phyloP scores from a whole-genome alignment of 148 eudicot genomes.

The Fagopyrum homotropicum region DNA sequence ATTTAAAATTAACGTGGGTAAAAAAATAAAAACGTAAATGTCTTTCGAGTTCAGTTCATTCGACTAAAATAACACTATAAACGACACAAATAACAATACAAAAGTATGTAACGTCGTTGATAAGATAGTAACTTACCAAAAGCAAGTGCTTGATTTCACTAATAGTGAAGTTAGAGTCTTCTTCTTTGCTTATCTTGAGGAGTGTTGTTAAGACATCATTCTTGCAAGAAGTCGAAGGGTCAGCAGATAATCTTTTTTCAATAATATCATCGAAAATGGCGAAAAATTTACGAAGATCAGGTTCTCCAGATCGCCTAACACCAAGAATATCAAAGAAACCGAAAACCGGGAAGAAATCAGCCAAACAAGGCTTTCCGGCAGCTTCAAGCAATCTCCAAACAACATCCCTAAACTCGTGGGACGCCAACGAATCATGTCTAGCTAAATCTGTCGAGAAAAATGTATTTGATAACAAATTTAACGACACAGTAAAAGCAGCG shows the following conservation, averaged over 20 bases:
- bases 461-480: not conserved
- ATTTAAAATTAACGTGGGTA: too few relatives aligned
- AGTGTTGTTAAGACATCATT: slow-evolving; percentile 24
- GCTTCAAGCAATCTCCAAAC: slow-evolving; percentile 12
- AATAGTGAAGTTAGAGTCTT: slow-evolving; percentile 11
- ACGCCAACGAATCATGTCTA: not conserved
- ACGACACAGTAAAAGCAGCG: slow-evolving; percentile 10
- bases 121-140: slow-evolving; percentile 14
- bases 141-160: slow-evolving; percentile 28
- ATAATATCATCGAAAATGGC: slow-evolving; percentile 14
- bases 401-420: slow-evolving; percentile 14
- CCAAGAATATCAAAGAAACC: slow-evolving; percentile 9
- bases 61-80: too few relatives aligned
- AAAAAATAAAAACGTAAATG: too few relatives aligned
- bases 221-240: slow-evolving; percentile 14
- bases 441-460: slow-evolving; percentile 15
- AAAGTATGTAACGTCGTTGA: not conserved
- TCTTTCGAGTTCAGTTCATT: too few relatives aligned
- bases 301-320: not conserved
- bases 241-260: slow-evolving; percentile 9
- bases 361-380: slow-evolving; percentile 16
- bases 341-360: not conserved
- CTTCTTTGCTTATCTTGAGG: slow-evolving; percentile 17
- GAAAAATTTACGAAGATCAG: not conserved
- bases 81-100: too few relatives aligned